Percentiles rank a stretch among this genome's conserved stretches.
Evolutionary conservation across 1,284 basidiomycete species (phyloP).

Genomic region (Lignosus rhinocerotis): DNA sequence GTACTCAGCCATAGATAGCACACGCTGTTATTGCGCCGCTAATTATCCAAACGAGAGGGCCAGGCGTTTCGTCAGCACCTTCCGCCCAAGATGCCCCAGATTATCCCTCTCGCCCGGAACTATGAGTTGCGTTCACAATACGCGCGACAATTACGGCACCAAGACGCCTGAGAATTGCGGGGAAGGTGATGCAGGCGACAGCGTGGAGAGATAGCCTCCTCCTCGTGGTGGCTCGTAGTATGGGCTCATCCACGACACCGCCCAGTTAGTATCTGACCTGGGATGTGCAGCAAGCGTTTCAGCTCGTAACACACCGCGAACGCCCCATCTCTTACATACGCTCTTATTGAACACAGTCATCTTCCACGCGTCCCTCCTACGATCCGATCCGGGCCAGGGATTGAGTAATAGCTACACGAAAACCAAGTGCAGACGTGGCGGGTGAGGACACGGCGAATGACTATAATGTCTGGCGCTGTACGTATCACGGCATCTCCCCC

Average conservation of each 20-base stretch:
- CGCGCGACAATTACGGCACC: not conserved
- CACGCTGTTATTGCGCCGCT: not conserved
- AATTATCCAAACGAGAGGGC: not conserved
- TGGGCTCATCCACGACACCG: not conserved
- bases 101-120: not conserved
- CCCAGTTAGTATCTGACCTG: not conserved
- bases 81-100: constrained; percentile 8
- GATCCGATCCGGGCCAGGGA: constrained; percentile 4
- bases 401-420: constrained; percentile 1
- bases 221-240: not conserved
- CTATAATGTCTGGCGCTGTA: not conserved
- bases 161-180: not conserved
- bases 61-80: not conserved
- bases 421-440: not conserved
- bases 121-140: not conserved
- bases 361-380: not conserved
- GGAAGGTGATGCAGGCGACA: not conserved
- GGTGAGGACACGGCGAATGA: not conserved
- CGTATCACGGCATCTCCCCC: not conserved
- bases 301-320: not conserved
- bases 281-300: not conserved
- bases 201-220: not conserved
- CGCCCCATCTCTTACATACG: not conserved
- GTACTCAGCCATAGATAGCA: not conserved
- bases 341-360: not conserved